phyloP scores from a whole-genome alignment of 1,139 yeast species.

The Taphrina pruni region DNA sequence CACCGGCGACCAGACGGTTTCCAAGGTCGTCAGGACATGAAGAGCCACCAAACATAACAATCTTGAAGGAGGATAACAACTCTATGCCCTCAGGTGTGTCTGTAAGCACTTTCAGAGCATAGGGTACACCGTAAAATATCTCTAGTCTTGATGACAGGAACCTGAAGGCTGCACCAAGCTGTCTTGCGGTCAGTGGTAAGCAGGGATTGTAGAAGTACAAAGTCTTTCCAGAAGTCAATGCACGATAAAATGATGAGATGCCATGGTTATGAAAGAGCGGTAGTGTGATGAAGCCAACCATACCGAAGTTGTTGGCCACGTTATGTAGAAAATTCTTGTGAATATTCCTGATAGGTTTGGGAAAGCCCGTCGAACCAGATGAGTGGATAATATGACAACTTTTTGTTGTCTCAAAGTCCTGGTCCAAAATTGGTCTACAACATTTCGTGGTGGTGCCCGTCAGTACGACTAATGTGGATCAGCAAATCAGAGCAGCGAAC shows the following conservation, averaged over 20 bases:
- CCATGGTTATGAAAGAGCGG: slow-evolving; percentile 18
- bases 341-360: slow-evolving; percentile 1
- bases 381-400: slow-evolving; percentile 11
- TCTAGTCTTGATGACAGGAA: background rate
- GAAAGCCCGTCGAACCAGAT: slow-evolving; percentile 14
- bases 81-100: slow-evolving; percentile 1
- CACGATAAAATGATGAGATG: slow-evolving; percentile 7
- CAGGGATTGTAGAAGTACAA: slow-evolving; percentile 13
- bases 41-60: slow-evolving; percentile 13
- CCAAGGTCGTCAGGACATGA: slow-evolving; percentile 14
- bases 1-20: background rate
- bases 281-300: slow-evolving; percentile 9
- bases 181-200: slow-evolving; percentile 4
- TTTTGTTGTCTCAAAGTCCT: slow-evolving; percentile 3
- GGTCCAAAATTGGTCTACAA: background rate
- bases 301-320: slow-evolving; percentile 4
- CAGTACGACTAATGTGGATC: background rate
- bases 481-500: background rate
- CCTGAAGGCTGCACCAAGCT: slow-evolving; percentile 4
- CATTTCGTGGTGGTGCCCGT: background rate
- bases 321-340: slow-evolving; percentile 12
- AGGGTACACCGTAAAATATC: slow-evolving; percentile 10
- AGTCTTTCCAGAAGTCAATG: slow-evolving; percentile 8
- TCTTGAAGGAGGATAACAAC: background rate
- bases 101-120: slow-evolving; percentile 1